phyloP scores from a whole-genome alignment of 2,329 filamentous ascomycete species.

The Tolypocladium ophioglossoides region DNA sequence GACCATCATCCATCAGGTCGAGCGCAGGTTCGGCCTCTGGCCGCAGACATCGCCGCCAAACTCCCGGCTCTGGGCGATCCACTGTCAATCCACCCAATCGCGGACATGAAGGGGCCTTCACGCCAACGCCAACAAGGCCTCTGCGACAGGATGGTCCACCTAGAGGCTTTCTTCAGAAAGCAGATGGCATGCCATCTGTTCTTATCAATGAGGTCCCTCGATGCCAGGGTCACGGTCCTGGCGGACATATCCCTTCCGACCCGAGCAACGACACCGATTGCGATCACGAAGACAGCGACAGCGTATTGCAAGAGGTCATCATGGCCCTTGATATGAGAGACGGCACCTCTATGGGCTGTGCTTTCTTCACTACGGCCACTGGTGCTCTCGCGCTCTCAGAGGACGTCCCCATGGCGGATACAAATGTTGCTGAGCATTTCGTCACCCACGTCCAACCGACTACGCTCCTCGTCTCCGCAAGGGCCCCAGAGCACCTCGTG shows the following conservation, averaged over 20 bases:
- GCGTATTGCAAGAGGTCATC: conserved; percentile 44
- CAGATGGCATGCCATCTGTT: not conserved
- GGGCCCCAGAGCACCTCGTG: conserved; percentile 30
- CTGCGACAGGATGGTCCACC: not conserved
- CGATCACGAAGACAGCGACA: not conserved
- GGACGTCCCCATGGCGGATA: conserved; percentile 59
- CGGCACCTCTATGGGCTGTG: conserved; percentile 66
- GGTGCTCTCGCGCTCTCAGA: conserved; percentile 66
- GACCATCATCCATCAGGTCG: not conserved
- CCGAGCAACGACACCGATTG: not conserved
- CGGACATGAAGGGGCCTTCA: not conserved
- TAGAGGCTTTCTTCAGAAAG: not conserved
- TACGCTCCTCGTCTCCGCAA: conserved; percentile 39
- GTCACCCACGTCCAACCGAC: conserved; percentile 45
- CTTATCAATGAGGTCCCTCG: not conserved
- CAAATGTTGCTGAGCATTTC: conserved; percentile 56
- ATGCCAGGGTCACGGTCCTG: not conserved
- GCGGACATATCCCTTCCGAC: not conserved
- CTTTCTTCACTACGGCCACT: conserved; percentile 65
- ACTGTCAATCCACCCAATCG: not conserved
- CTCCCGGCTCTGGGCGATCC: not conserved
- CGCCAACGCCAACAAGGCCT: not conserved
- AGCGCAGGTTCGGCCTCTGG: not conserved
- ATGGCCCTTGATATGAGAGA: conserved; percentile 71
- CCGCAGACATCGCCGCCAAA: not conserved